Evolutionary conservation across 108 stramenopile genomes (phyloP).

Genomic region (Pseudonitzschia multiseries): DNA sequence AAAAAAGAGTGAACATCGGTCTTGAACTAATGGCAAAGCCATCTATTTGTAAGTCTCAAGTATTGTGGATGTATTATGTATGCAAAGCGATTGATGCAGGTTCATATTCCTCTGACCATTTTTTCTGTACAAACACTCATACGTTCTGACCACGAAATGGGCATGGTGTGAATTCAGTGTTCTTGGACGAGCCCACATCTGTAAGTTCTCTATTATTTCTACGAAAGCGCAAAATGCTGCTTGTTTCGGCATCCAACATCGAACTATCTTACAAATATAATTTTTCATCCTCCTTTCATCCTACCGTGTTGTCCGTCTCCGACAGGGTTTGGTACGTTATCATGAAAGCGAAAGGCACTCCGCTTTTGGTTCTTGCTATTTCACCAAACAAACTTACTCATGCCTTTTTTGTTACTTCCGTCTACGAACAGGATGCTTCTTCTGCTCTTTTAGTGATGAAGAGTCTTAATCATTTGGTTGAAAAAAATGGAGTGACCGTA

Average conservation of each 20-base stretch:
- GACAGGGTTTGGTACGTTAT: not conserved
- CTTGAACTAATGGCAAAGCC: constrained; percentile 63
- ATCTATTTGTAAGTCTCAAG: constrained; percentile 15
- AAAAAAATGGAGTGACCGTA: constrained; percentile 56
- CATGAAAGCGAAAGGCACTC: not conserved
- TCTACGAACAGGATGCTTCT: constrained; percentile 35
- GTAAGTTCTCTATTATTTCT: not conserved
- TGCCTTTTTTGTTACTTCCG: not conserved
- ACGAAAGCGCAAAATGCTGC: not conserved
- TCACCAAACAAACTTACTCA: not conserved
- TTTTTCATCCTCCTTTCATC: not conserved
- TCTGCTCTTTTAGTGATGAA: constrained; percentile 53
- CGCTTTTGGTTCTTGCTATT: too few relatives aligned
- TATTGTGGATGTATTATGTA: not conserved
- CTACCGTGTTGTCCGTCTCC: not conserved
- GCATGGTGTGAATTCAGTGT: constrained; percentile 14
- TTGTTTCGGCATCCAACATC: not conserved
- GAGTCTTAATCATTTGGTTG: constrained; percentile 37
- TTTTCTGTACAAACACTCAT: not conserved
- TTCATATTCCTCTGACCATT: not conserved
- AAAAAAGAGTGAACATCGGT: constrained; percentile 70
- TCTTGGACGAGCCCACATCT: constrained; percentile 49
- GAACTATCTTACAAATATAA: not conserved
- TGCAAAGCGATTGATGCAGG: not conserved
- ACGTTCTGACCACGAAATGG: not conserved